phyloP scores from a whole-genome alignment of 2,329 filamentous ascomycete genomes.

The Penicillium sp. region DNA sequence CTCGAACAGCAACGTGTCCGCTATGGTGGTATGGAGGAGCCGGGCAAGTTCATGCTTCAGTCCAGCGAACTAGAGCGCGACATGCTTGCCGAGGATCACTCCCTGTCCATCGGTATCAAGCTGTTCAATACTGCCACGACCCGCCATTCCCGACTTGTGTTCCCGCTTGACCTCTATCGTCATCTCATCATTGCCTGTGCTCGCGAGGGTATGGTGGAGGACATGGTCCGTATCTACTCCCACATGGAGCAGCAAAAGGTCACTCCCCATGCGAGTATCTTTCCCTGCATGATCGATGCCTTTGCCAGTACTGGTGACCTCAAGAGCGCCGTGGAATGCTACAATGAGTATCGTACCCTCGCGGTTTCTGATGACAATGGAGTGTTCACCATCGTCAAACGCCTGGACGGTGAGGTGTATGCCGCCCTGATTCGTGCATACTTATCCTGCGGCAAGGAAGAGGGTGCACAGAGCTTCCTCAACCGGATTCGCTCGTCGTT shows the following conservation, averaged over 20 bases:
- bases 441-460: conserved; percentile 70
- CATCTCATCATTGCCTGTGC: conserved; percentile 84
- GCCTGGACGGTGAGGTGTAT: conserved; percentile 80
- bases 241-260: conserved; percentile 81
- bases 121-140: conserved; percentile 74
- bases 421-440: conserved; percentile 90
- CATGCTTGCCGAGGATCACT: conserved; percentile 81
- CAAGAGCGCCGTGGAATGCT: conserved; percentile 84
- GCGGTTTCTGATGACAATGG: conserved; percentile 82
- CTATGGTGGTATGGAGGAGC: conserved; percentile 78
- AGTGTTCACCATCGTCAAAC: conserved; percentile 60
- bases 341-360: conserved; percentile 86
- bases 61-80: conserved; percentile 84
- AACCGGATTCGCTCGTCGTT: conserved; percentile 65
- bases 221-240: conserved; percentile 86
- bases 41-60: conserved; percentile 79
- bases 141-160: conserved; percentile 56
- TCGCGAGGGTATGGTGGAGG: conserved; percentile 69
- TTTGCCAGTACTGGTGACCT: conserved; percentile 79
- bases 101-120: conserved; percentile 76
- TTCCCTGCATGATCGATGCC: conserved; percentile 90
- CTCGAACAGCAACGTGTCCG: conserved; percentile 79
- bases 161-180: conserved; percentile 78
- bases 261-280: conserved; percentile 72
- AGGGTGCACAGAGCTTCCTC: conserved; percentile 81